Evolutionary conservation across 805 yeast species (phyloP).

Genomic region (Lachancea quebecensis): DNA sequence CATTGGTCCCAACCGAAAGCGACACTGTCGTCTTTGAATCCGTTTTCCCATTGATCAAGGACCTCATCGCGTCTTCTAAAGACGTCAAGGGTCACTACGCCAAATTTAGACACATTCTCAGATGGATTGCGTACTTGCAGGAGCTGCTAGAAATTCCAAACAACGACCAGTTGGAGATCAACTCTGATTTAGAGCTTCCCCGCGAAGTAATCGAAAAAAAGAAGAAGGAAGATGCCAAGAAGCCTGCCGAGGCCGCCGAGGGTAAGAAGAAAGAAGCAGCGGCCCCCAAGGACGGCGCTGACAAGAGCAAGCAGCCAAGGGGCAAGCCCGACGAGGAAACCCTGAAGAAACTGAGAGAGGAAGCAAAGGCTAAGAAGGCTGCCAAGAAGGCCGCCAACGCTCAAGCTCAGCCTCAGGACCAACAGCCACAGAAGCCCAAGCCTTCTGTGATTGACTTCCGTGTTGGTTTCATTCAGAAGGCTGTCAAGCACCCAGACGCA

Average conservation of each 20-base stretch:
- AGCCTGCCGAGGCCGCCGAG: conserved; percentile 16
- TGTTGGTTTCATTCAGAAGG: conserved; percentile 96
- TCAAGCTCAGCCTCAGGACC: conserved; percentile 30
- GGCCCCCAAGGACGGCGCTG: conserved; percentile 6
- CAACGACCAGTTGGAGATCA: conserved; percentile 50
- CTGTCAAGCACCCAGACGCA: conserved; percentile 95
- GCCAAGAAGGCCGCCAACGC: conserved; percentile 52
- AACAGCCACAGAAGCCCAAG: conserved; percentile 52
- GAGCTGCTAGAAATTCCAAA: conserved; percentile 51
- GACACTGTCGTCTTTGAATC: conserved; percentile 67
- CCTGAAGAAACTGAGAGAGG: conserved; percentile 41
- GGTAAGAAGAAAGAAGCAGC: conserved; percentile 15
- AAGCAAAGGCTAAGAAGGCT: conserved; percentile 54
- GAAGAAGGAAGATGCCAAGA: conserved; percentile 41
- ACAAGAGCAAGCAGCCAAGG: conserved; percentile 10
- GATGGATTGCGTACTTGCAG: conserved; percentile 92
- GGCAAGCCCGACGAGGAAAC: conserved; percentile 46
- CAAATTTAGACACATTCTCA: conserved; percentile 70
- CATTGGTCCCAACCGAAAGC: conserved; percentile 50
- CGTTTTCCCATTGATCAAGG: conserved; percentile 52
- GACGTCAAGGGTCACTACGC: conserved; percentile 45
- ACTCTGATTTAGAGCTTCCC: conserved; percentile 59
- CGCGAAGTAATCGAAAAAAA: conserved; percentile 61
- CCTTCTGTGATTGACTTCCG: conserved; percentile 88
- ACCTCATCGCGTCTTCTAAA: conserved; percentile 44